Evolutionary conservation across 345 rosid genomes (phyloP).

Genomic region (Dimocarpus longan): DNA sequence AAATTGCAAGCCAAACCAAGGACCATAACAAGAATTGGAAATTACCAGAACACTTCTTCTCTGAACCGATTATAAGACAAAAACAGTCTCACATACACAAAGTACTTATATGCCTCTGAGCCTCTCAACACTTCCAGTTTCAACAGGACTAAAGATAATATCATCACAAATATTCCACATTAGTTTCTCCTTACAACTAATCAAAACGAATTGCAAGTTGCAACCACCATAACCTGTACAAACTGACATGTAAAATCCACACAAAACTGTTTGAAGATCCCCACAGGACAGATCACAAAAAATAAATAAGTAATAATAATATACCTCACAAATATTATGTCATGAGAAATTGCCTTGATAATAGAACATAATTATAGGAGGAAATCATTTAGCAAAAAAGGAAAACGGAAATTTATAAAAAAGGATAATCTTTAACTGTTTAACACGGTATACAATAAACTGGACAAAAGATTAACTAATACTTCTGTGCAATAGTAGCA

Average conservation of each 20-base stretch:
- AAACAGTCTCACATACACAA: background rate
- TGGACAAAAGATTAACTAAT: background rate
- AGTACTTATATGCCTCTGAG: too few relatives aligned
- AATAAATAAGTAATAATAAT: background rate
- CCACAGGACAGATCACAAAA: background rate
- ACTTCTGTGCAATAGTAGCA: constrained; percentile 2
- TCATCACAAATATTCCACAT: background rate
- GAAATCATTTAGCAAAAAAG: background rate
- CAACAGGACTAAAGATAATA: background rate
- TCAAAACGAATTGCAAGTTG: background rate
- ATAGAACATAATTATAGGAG: background rate
- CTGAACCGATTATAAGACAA: background rate
- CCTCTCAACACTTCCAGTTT: background rate
- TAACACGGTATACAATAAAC: background rate
- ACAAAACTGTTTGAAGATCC: background rate
- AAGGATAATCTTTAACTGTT: background rate
- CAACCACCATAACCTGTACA: background rate
- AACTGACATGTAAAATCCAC: background rate
- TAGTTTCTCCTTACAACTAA: background rate
- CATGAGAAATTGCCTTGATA: background rate
- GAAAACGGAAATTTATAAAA: background rate
- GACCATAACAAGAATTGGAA: background rate
- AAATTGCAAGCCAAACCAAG: background rate
- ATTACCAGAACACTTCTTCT: background rate
- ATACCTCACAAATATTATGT: background rate